phyloP scores from a whole-genome alignment of 352 stramenopile species.

The Phytophthora citrophthora region DNA sequence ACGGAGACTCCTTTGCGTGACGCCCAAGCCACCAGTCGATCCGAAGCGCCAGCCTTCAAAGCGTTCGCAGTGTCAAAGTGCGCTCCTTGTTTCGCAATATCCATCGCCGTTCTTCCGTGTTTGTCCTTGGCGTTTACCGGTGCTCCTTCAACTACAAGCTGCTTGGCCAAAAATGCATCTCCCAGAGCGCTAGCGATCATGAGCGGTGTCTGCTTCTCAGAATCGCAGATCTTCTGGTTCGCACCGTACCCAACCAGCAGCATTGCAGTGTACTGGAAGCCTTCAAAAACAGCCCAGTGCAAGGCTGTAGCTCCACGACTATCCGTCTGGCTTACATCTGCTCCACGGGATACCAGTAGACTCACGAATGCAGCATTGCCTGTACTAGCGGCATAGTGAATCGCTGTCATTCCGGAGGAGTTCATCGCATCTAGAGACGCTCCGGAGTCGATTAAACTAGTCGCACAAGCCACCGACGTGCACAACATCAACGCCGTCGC shows the following conservation, averaged over 20 bases:
- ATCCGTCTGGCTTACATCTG: slow-evolving; percentile 77
- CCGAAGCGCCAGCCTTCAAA: slow-evolving; percentile 69
- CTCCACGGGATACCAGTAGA: slow-evolving; percentile 62
- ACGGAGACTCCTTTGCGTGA: slow-evolving; percentile 67
- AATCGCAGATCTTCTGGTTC: slow-evolving; percentile 83
- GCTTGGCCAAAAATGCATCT: slow-evolving; percentile 82
- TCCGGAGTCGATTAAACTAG: slow-evolving; percentile 59
- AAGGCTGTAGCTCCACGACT: slow-evolving; percentile 72
- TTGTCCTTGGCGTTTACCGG: slow-evolving; percentile 69
- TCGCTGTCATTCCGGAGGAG: slow-evolving; percentile 79
- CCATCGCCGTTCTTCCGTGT: slow-evolving; percentile 73
- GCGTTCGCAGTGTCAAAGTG: slow-evolving; percentile 73
- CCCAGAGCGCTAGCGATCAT: slow-evolving; percentile 86
- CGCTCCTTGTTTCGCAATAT: slow-evolving; percentile 73
- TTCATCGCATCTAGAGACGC: slow-evolving; percentile 62
- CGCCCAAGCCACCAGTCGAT: slow-evolving; percentile 70
- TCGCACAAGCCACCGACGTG: slow-evolving; percentile 70
- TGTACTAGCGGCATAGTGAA: slow-evolving; percentile 84
- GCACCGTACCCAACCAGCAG: slow-evolving; percentile 83
- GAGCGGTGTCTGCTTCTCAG: slow-evolving; percentile 76
- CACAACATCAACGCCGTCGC: slow-evolving; percentile 81
- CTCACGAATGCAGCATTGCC: slow-evolving; percentile 79
- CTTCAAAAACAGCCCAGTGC: slow-evolving; percentile 87
- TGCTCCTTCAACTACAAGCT: slow-evolving; percentile 83
- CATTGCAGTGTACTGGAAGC: slow-evolving; percentile 86